A percentile compares a stretch with the other conserved stretches of the same genome.
Conservation (phyloP, 352 stramenopile species). For the Stramenopiles sp. region DNA sequence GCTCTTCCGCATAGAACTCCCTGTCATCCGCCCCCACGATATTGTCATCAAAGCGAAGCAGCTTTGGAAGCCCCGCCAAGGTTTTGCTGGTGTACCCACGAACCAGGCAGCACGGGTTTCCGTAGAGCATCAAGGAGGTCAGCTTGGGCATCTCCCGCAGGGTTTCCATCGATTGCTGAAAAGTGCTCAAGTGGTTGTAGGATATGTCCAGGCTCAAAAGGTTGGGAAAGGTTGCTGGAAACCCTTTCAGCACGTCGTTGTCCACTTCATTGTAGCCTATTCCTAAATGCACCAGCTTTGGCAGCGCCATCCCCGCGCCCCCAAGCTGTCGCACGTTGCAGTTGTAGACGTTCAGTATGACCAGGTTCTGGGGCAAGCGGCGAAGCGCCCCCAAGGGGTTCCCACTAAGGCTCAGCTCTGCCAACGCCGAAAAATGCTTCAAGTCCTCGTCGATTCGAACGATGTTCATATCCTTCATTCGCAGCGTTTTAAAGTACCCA, state of each 20-base stretch:
- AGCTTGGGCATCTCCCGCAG: background rate
- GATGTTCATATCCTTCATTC: background rate
- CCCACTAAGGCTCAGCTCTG: background rate
- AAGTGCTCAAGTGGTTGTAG: background rate
- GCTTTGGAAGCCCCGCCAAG: background rate
- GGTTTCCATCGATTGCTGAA: background rate
- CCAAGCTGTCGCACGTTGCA: background rate
- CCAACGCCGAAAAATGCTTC: background rate
- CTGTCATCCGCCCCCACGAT: background rate
- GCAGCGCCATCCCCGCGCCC: background rate
- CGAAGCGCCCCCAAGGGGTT: background rate
- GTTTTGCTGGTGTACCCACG: background rate
- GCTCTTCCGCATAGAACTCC: background rate
- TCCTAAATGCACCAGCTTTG: background rate
- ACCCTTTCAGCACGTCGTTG: background rate
- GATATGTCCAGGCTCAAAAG: background rate
- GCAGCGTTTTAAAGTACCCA: background rate
- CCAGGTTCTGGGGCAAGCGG: background rate
- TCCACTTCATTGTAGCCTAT: slow-evolving; percentile 4
- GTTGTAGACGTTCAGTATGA: background rate
- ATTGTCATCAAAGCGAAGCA: background rate
- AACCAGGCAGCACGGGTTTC: background rate
- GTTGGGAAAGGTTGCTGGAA: background rate
- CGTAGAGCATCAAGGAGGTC: background rate
- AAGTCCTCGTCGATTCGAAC: background rate